These are phyloP conservation scores for Rhytidiadelphus loreus DNA, from an alignment of 225 moss, liverwort and hornwort genomes.

Conservation along the genomic window DNA sequence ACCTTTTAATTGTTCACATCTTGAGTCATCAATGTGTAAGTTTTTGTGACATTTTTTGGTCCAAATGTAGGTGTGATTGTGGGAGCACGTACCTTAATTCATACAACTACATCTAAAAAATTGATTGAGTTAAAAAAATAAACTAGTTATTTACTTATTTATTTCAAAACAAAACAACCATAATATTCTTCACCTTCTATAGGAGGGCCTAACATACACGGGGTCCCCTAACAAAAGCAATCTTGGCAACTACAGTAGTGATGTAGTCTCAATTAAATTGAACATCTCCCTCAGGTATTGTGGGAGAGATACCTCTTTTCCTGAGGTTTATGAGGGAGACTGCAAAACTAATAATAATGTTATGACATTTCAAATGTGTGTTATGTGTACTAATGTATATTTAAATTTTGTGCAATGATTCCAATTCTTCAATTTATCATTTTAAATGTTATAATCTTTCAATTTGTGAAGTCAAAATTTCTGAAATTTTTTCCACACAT, in stretches of 20 bases:
- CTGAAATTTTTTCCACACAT: too few relatives aligned
- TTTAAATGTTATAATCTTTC: too few relatives aligned
- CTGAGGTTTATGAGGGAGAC: rapidly evolving
- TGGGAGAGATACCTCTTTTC: neutral
- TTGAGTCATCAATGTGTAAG: neutral
- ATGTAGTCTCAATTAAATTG: neutral
- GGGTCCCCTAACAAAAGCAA: neutral
- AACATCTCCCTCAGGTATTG: neutral
- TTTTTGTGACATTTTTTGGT: neutral
- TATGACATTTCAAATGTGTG: neutral
- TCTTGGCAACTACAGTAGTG: neutral
- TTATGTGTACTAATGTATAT: neutral
- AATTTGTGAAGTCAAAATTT: too few relatives aligned
- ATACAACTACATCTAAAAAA: neutral
- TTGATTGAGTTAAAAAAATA: neutral
- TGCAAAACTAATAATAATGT: neutral
- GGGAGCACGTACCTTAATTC: rapidly evolving
- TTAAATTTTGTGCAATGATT: neutral
- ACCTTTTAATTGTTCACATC: neutral
- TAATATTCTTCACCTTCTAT: neutral
- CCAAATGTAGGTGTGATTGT: neutral
- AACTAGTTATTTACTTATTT: neutral
- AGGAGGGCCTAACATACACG: rapidly evolving
- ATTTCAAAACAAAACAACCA: neutral
- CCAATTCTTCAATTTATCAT: neutral